A percentile compares a stretch with the other conserved stretches of the same genome.
phyloP scores from a whole-genome alignment of 2,329 filamentous ascomycete species.

The Alternaria arbusti region DNA sequence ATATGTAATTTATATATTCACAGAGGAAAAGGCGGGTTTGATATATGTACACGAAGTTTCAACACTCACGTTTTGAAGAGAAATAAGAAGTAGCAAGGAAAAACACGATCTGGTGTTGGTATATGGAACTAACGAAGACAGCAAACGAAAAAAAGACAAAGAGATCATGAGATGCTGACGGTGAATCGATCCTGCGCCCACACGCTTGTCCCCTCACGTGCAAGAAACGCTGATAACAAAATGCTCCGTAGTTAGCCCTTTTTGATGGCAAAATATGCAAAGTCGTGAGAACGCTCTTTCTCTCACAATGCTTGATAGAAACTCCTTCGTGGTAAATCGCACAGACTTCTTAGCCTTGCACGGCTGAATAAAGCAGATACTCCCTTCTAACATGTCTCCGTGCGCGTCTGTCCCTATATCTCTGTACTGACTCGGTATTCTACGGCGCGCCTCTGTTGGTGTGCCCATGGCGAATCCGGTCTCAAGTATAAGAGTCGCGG shows the following conservation, averaged over 20 bases:
- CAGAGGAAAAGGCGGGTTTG: background rate
- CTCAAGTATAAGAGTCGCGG: background rate
- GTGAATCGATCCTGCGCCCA: constrained; percentile 2
- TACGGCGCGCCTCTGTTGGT: background rate
- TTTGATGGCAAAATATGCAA: background rate
- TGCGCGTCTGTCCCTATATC: background rate
- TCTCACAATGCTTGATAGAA: background rate
- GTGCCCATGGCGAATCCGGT: background rate
- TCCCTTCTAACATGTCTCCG: background rate
- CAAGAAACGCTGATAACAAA: background rate
- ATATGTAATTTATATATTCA: background rate
- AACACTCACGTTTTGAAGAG: background rate
- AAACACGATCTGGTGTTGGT: constrained; percentile 2
- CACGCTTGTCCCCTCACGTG: background rate
- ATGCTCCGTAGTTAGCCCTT: background rate
- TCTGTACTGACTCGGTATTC: background rate
- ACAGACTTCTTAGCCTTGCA: background rate
- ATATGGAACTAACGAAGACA: background rate
- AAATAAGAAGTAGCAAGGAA: background rate
- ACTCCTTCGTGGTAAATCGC: background rate
- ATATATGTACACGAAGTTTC: background rate
- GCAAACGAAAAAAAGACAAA: background rate
- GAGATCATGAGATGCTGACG: background rate
- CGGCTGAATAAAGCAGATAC: background rate
- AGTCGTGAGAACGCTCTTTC: background rate